Evolutionary conservation across 805 yeast species (phyloP).

Genomic region (Torulaspora quercuum): DNA sequence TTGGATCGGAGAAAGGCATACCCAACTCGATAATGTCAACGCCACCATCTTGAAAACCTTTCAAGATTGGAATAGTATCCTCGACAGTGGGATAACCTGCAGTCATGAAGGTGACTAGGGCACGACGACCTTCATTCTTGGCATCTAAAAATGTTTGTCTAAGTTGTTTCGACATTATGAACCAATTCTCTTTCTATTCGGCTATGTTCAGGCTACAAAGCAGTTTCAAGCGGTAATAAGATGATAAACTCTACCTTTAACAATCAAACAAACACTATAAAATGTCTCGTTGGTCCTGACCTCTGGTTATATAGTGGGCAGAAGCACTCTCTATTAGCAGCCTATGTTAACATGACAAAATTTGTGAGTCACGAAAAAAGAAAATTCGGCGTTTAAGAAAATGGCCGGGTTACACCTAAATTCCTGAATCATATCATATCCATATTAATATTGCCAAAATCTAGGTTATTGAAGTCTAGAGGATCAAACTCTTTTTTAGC

Average conservation of each 20-base stretch:
- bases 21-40: conserved; percentile 94
- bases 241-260: too few relatives aligned
- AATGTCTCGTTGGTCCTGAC: too few relatives aligned
- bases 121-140: conserved; percentile 67
- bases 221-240: too few relatives aligned
- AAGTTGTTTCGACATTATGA: conserved; percentile 37
- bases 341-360: too few relatives aligned
- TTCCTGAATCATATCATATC: conserved; percentile 26
- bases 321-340: too few relatives aligned
- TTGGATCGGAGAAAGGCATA: conserved; percentile 95
- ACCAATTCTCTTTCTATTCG: background rate
- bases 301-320: too few relatives aligned
- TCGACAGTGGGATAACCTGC: conserved; percentile 90
- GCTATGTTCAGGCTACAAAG: background rate
- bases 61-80: conserved; percentile 80
- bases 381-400: conserved; percentile 2
- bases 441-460: conserved; percentile 31
- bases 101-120: conserved; percentile 86
- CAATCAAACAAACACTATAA: too few relatives aligned
- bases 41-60: conserved; percentile 92
- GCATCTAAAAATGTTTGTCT: conserved; percentile 56
- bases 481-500: conserved; percentile 20
- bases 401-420: background rate
- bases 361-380: too few relatives aligned
- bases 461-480: conserved; percentile 31